A percentile compares a stretch with the other conserved stretches of the same genome.
Evolutionary conservation across 495 filamentous ascomycete species (phyloP).

Genomic region (Lentithecium fluviatile): DNA sequence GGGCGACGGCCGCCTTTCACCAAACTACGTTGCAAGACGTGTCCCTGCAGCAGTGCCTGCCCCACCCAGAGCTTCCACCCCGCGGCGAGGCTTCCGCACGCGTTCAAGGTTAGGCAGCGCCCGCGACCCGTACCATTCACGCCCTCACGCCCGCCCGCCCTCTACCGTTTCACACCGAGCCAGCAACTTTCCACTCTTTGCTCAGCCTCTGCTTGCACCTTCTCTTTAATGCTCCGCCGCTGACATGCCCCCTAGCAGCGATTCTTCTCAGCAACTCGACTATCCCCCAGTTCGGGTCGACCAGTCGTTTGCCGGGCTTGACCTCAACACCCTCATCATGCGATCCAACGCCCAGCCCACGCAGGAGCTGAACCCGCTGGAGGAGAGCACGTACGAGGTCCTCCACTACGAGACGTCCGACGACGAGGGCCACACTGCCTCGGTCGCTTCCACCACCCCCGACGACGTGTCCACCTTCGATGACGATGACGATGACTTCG

Average conservation of each 20-base stretch:
- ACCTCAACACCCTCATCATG: slow-evolving; percentile 35
- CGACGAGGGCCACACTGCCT: slow-evolving; percentile 36
- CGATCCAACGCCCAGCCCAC: slow-evolving; percentile 18
- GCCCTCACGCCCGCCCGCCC: not conserved
- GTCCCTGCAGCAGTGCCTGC: not conserved
- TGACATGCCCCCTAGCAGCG: slow-evolving; percentile 27
- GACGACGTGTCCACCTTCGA: slow-evolving; percentile 32
- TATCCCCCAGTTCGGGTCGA: slow-evolving; percentile 20
- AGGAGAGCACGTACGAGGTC: slow-evolving; percentile 38
- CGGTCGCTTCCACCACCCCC: slow-evolving; percentile 37
- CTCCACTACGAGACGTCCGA: slow-evolving; percentile 32
- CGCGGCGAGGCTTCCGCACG: not conserved
- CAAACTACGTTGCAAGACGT: not conserved
- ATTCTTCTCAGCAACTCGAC: slow-evolving; percentile 21
- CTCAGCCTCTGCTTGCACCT: not conserved
- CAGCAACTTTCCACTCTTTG: not conserved
- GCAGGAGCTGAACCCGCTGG: slow-evolving; percentile 30
- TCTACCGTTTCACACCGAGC: not conserved
- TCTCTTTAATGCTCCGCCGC: not conserved
- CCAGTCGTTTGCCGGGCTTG: slow-evolving; percentile 22
- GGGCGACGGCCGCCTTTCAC: not conserved
- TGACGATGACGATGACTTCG: slow-evolving; percentile 25
- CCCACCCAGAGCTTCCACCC: not conserved
- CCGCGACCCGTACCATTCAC: not conserved
- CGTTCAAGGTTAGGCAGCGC: slow-evolving; percentile 1